Base-by-base conservation (phyloP, 768 basidiomycete species). In the Leccinum variicolor region DNA sequence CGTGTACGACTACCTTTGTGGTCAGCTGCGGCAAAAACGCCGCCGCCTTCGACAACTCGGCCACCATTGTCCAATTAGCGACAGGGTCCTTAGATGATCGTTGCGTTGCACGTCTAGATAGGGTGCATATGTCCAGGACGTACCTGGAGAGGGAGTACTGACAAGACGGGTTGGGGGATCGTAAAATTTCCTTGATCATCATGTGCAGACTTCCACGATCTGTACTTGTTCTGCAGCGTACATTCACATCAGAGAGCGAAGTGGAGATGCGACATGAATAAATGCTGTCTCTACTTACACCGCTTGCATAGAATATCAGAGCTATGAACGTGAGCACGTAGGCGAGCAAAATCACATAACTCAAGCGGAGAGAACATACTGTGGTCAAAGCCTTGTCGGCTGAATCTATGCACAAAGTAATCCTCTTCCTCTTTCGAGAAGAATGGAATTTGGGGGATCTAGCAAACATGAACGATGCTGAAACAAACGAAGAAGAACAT, bases 371-470 rank as follows among this genome's bases (percentile, higher is more conserved):
- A 29, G n/a, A 13, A 74, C 85, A 23, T 61, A 89, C 89, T 86
- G 55, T 83, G 66, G 52, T 75, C 73, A 63, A 90, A 89, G 0
- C 84, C 83, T 61, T 83, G 84, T 10, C 73, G 72, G 41, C 65
- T 64, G 61, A 82, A 90, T 60, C 85, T 82, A 52, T 87, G 78
- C 0, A 89, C 79, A 57, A 88, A 82, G 64, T 89, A 90, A 62
- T 86, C 81, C 63, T 90, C 89, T 67, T 90, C 85, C 10, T 80
- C 79, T 0, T 64, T 45, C 0, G 79, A 77, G 46, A 90, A 79
- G 70, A 84, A 90, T 0, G 83, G 80, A 50, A 87, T 77, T 0
- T 81, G 78, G 2, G 83, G 80, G 34, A 89, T 83, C 84, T 87
- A 50, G 17, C 1, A 36, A n/a, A n/a, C n/a, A 39, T 14, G 23